Base-by-base conservation (phyloP, 139 green algal species). In the Tetratostichococcus sp. region DNA sequence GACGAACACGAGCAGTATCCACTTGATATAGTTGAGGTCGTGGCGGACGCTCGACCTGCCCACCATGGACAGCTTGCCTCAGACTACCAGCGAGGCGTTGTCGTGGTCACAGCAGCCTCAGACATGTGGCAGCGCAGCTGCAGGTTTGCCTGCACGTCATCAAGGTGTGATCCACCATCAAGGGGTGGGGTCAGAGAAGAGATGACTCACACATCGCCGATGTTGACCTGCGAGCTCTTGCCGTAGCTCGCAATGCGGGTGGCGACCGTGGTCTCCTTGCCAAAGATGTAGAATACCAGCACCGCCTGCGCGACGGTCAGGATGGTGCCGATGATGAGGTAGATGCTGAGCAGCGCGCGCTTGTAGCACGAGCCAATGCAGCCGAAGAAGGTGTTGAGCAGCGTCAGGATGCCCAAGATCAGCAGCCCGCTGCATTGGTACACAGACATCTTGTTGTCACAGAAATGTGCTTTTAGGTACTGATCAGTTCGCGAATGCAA, bases 231-330 rank as follows among this genome's bases (percentile, higher is more conserved):
- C 17, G 50, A 62, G 50, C 14, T n/a, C 17, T 26, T 62, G 50
- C 19, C 50, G 19, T 62, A 62, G 50, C 50, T 25, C 14, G 50
- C 50, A 26, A 62, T 62, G 50, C 19, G 11, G 17, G 50, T 62
- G 17, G 50, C 50, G 19, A 62, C 50, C 50, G 22, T 62, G 50
- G 50, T 62, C 50, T 62, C 50, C 50, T 85, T 83, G 43, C 69
- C 69, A 28, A 85, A 81, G 30, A 83, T 30, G 19, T 67, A 74
- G 21, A 85, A 43, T 0, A 78, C 69, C n/a, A 85, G 77, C 50
- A 69, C 80, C 39, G 84, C 35, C 59, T 85, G 67, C 3, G 72
- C 78, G 5, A 85, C 30, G 34, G 79, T 81, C 43, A 86, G 28
- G 32, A 84, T 35, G 65, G 23, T 59, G 22, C 67, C 67, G 19